phyloP scores from a whole-genome alignment of 345 rosid species.

The Salix dunnii region DNA sequence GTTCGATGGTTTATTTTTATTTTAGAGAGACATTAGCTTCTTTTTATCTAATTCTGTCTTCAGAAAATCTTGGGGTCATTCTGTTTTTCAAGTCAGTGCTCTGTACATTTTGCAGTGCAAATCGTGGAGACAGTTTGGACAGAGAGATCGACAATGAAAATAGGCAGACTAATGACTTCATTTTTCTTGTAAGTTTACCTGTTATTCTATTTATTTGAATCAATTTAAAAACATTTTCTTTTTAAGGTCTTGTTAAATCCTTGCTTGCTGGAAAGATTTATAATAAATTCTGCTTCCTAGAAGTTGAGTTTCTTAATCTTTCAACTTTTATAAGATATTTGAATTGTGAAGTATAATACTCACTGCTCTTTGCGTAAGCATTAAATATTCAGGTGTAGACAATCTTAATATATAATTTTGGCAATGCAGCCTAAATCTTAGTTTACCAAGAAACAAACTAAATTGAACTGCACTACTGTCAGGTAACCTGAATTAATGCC shows the following conservation, averaged over 20 bases:
- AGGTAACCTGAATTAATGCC: neutral
- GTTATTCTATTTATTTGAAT: constrained; percentile 10
- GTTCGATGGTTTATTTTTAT: constrained; percentile 3
- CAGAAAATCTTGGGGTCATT: neutral
- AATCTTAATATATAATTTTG: neutral
- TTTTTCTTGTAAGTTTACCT: constrained; percentile 41
- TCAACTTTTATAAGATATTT: neutral
- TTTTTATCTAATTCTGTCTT: constrained; percentile 4
- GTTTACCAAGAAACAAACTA: neutral
- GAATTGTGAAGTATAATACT: neutral
- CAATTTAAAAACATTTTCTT: neutral
- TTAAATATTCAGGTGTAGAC: neutral
- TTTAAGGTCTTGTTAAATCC: neutral
- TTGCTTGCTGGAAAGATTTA: neutral
- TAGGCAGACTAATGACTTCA: constrained; percentile 46
- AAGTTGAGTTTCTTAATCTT: neutral
- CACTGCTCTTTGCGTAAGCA: neutral
- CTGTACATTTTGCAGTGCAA: constrained; percentile 46
- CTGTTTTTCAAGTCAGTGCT: neutral
- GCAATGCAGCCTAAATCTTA: neutral
- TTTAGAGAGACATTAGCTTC: constrained; percentile 5
- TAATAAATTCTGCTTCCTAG: neutral
- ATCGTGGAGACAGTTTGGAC: constrained; percentile 44
- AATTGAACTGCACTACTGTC: neutral
- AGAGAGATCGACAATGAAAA: constrained; percentile 39